Conservation (phyloP, 441 rosid species). For the Sinapis alba region DNA sequence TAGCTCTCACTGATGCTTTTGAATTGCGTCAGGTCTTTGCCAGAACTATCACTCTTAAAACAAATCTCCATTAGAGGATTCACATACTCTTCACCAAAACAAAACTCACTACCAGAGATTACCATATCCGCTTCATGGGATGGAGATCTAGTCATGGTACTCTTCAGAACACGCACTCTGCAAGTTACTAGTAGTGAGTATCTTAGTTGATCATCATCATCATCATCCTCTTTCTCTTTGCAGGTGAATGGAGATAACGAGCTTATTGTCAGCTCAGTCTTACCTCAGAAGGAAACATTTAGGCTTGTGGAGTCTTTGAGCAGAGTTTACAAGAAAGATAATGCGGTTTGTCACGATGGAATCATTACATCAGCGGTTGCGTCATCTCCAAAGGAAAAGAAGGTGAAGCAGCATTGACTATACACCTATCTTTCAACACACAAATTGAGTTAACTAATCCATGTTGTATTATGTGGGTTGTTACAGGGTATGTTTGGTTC, state of each 20-base stretch:
- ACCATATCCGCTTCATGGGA: slow-evolving; percentile 65
- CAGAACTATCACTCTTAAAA: slow-evolving; percentile 70
- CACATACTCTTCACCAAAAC: slow-evolving; percentile 49
- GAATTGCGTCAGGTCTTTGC: slow-evolving; percentile 60
- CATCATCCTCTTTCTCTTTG: slow-evolving; percentile 4
- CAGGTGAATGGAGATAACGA: slow-evolving; percentile 89
- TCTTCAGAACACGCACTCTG: slow-evolving; percentile 4
- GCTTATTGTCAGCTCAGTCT: slow-evolving; percentile 60
- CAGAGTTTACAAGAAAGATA: slow-evolving; percentile 65
- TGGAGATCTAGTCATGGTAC: slow-evolving; percentile 86
- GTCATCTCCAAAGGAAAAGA: slow-evolving; percentile 69
- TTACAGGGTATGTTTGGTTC: slow-evolving; percentile 83
- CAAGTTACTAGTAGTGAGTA: not conserved
- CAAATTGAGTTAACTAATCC: slow-evolving; percentile 1
- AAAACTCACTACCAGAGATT: slow-evolving; percentile 51
- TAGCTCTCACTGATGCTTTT: not conserved
- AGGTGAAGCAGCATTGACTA: slow-evolving; percentile 52
- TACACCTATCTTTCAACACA: not conserved
- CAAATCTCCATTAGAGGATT: slow-evolving; percentile 74
- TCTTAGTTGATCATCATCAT: slow-evolving; percentile 1
- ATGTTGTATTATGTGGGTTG: slow-evolving; percentile 2
- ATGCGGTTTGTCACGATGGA: slow-evolving; percentile 46
- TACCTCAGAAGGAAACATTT: slow-evolving; percentile 59
- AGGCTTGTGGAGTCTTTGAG: slow-evolving; percentile 64
- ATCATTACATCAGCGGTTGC: slow-evolving; percentile 12